phyloP scores from a whole-genome alignment of 257 asterid species.

The Capsicum baccatum region DNA sequence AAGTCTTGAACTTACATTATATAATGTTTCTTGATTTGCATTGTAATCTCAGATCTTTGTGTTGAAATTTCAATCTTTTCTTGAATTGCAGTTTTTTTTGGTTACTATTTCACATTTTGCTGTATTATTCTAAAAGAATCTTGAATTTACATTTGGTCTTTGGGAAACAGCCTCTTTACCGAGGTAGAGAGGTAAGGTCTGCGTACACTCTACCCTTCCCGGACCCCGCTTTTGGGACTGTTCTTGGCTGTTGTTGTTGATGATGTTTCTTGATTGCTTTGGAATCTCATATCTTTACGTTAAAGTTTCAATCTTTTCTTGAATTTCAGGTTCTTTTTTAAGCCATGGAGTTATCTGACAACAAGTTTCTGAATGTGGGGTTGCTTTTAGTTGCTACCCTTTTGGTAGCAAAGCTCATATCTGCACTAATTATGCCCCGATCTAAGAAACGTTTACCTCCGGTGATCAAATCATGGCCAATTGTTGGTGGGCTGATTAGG shows the following conservation, averaged over 20 bases:
- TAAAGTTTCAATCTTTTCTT: slow-evolving; percentile 16
- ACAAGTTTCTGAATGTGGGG: slow-evolving; percentile 65
- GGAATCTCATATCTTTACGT: background rate
- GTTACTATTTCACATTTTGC: too few species aligned
- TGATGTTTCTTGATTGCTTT: background rate
- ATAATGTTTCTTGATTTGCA: too few species aligned
- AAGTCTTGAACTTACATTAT: too few species aligned
- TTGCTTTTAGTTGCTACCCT: slow-evolving; percentile 72
- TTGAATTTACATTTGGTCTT: too few species aligned
- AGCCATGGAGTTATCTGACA: slow-evolving; percentile 51
- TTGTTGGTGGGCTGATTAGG: slow-evolving; percentile 71
- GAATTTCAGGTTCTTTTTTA: background rate
- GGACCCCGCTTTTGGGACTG: too few species aligned
- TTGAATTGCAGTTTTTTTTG: slow-evolving; percentile 9
- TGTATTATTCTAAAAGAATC: too few species aligned
- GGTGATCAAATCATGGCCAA: slow-evolving; percentile 58
- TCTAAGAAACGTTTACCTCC: slow-evolving; percentile 79
- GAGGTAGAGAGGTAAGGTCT: too few species aligned
- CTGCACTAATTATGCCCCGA: slow-evolving; percentile 69
- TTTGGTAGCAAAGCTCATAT: slow-evolving; percentile 64
- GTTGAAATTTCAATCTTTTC: slow-evolving; percentile 12
- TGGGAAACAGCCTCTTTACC: too few species aligned
- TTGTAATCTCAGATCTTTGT: background rate
- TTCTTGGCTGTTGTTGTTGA: too few species aligned
- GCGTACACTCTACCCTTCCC: too few species aligned